Conservation (phyloP, 495 filamentous ascomycete genomes). For the Melanomma pulvis-pyrius region DNA sequence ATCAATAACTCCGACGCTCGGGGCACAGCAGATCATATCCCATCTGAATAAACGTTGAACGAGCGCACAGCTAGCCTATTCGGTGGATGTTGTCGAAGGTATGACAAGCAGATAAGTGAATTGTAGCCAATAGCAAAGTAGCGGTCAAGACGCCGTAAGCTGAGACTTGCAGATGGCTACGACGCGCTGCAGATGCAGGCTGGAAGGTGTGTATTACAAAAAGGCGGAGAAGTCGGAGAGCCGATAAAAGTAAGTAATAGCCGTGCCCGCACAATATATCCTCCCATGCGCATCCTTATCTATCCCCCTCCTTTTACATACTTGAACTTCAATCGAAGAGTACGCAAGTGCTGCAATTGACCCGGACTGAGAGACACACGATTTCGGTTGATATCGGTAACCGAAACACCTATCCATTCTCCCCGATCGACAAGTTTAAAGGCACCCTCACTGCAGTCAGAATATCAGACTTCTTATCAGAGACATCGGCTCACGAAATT, state of each 20-base stretch:
- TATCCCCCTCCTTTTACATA: not conserved
- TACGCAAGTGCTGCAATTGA: not conserved
- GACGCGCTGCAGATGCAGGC: conserved; percentile 1
- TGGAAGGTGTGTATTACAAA: not conserved
- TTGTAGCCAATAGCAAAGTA: conserved; percentile 6
- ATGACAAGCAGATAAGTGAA: not conserved
- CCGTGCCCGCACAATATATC: not conserved
- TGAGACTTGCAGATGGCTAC: conserved; percentile 4
- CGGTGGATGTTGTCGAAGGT: not conserved
- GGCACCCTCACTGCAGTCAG: not conserved
- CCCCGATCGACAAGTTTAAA: not conserved
- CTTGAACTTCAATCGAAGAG: not conserved
- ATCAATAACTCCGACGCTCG: not conserved
- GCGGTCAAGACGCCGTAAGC: conserved; percentile 22
- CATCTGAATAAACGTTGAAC: not conserved
- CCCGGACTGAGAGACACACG: not conserved
- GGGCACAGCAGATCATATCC: not conserved
- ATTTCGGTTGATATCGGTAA: not conserved
- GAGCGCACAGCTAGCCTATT: not conserved
- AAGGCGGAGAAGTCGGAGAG: conserved; percentile 10
- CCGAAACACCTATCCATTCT: not conserved
- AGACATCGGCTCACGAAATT: not conserved
- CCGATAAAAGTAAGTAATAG: conserved; percentile 3
- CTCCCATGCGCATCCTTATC: not conserved
- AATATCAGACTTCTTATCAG: not conserved